A percentile compares a stretch with the other conserved stretches of the same genome.
These are phyloP conservation scores for Cadophora sp. DNA, from an alignment of 2,329 filamentous ascomycete genomes.

Conservation along the genomic window DNA sequence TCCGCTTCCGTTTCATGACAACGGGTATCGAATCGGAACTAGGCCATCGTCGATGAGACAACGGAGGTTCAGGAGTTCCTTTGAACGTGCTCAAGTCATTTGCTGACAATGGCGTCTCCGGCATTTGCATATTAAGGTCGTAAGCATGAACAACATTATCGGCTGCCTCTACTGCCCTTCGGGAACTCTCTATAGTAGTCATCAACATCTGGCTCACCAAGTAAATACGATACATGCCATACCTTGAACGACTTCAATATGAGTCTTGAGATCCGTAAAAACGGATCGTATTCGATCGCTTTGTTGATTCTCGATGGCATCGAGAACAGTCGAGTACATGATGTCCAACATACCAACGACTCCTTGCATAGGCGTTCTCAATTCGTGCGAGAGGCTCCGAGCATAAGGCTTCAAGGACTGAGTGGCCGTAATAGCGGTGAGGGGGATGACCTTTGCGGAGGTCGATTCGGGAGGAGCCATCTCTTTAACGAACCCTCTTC, in stretches of 20 bases:
- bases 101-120: slow-evolving; percentile 59
- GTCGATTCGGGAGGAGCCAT: slow-evolving; percentile 37
- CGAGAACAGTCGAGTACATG: slow-evolving; percentile 75
- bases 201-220: slow-evolving; percentile 14
- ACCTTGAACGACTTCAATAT: slow-evolving; percentile 76
- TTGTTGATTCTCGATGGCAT: slow-evolving; percentile 62
- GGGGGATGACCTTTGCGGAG: slow-evolving; percentile 54
- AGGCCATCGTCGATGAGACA: slow-evolving; percentile 2
- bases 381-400: slow-evolving; percentile 73
- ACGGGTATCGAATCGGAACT: slow-evolving; percentile 12
- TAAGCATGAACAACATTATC: slow-evolving; percentile 80
- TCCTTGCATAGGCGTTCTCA: slow-evolving; percentile 77
- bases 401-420: slow-evolving; percentile 75
- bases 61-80: background rate
- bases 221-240: slow-evolving; percentile 29
- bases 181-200: slow-evolving; percentile 65
- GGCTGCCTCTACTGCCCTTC: slow-evolving; percentile 74
- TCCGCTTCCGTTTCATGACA: slow-evolving; percentile 34
- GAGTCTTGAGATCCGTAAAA: slow-evolving; percentile 68
- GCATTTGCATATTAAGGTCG: slow-evolving; percentile 76
- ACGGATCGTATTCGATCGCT: slow-evolving; percentile 58
- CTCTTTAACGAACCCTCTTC: slow-evolving; percentile 52
- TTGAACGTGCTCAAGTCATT: slow-evolving; percentile 28
- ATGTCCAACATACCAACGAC: slow-evolving; percentile 79
- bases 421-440: slow-evolving; percentile 61